Evolutionary conservation across 345 rosid species (phyloP).

Genomic region (Excoecaria agallocha): DNA sequence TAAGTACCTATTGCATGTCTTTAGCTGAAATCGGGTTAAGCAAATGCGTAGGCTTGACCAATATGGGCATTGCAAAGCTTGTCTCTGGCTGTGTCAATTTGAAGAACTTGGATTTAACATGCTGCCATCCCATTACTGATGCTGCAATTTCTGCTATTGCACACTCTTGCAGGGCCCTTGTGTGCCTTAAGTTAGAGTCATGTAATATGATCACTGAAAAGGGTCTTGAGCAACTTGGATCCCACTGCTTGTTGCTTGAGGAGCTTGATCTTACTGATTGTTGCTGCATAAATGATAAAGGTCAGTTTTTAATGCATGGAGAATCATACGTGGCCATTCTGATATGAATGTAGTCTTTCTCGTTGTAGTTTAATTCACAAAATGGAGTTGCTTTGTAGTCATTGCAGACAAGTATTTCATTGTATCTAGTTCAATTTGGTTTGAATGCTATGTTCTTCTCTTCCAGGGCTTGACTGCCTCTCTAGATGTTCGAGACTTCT

Average conservation of each 20-base stretch:
- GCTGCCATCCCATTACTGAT: constrained; percentile 70
- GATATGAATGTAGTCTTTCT: neutral
- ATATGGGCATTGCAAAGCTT: constrained; percentile 54
- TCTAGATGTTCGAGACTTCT: constrained; percentile 62
- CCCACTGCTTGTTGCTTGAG: constrained; percentile 50
- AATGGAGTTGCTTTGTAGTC: neutral
- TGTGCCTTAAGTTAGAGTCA: constrained; percentile 70
- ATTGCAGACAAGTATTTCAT: neutral
- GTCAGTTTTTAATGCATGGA: constrained; percentile 28
- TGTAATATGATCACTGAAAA: constrained; percentile 79
- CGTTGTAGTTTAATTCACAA: neutral
- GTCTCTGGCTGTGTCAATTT: constrained; percentile 58
- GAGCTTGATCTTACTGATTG: constrained; percentile 95
- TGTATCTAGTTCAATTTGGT: neutral
- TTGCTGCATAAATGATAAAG: constrained; percentile 62
- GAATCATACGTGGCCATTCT: neutral
- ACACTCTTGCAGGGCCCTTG: constrained; percentile 59
- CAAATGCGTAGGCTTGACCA: constrained; percentile 66
- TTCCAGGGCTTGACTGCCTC: constrained; percentile 69
- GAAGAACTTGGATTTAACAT: constrained; percentile 58
- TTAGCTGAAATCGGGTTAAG: constrained; percentile 70
- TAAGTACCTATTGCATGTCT: constrained; percentile 53
- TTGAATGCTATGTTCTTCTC: constrained; percentile 6
- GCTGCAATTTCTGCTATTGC: constrained; percentile 70
- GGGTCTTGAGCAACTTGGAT: constrained; percentile 68